phyloP scores from a whole-genome alignment of 2,329 filamentous ascomycete genomes.

The Exophiala viscosa region DNA sequence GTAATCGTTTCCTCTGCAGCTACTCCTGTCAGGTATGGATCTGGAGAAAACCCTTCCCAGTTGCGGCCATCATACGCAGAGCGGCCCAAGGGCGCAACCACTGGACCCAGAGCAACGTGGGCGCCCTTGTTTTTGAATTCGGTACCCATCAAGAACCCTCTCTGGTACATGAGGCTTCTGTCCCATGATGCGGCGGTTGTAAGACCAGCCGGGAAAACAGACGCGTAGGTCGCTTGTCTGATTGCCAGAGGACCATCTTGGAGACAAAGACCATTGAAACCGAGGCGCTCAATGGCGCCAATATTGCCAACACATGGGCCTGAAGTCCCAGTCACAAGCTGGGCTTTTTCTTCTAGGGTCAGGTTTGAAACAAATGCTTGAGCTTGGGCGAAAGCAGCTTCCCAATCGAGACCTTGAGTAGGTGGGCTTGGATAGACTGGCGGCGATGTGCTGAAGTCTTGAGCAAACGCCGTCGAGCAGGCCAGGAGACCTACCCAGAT shows the following conservation, averaged over 20 bases:
- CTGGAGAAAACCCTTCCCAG: constrained; percentile 49
- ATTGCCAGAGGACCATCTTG: constrained; percentile 28
- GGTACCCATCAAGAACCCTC: constrained; percentile 33
- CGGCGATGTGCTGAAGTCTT: constrained; percentile 15
- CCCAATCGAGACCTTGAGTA: constrained; percentile 35
- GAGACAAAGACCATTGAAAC: constrained; percentile 34
- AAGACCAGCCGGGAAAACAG: constrained; percentile 28
- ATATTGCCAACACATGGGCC: constrained; percentile 37
- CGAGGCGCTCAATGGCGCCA: constrained; percentile 31
- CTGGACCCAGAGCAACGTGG: constrained; percentile 41
- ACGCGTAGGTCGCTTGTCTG: constrained; percentile 26
- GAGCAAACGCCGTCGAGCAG: constrained; percentile 2
- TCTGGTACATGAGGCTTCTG: constrained; percentile 32
- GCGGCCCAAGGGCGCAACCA: constrained; percentile 38
- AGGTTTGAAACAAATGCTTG: constrained; percentile 38
- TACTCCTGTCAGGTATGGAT: constrained; percentile 47
- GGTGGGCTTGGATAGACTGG: constrained; percentile 25
- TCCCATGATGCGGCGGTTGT: constrained; percentile 42
- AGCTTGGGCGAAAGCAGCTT: constrained; percentile 37
- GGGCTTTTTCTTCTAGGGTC: constrained; percentile 43
- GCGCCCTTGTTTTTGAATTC: constrained; percentile 44
- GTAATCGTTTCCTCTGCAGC: constrained; percentile 42
- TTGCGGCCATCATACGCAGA: constrained; percentile 42
- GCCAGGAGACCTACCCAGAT: constrained; percentile 10
- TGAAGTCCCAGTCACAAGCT: constrained; percentile 34